phyloP scores from a whole-genome alignment of 202 grass and related monocot species.

The Panicum hallii region DNA sequence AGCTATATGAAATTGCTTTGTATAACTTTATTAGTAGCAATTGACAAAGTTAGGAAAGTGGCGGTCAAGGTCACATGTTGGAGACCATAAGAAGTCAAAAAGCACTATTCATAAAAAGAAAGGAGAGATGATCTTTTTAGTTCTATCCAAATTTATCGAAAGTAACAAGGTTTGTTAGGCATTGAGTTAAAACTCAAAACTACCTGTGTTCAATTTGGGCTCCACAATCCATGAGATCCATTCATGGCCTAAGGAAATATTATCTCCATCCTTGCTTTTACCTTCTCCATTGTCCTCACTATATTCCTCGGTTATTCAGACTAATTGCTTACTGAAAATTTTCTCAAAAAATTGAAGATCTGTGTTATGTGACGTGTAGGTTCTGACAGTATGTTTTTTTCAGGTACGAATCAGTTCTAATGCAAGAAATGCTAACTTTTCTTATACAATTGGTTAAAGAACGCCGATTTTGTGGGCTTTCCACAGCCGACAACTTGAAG shows the following conservation, averaged over 20 bases:
- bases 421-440: slow-evolving; percentile 94
- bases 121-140: neutral
- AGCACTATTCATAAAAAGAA: neutral
- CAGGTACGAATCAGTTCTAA: slow-evolving; percentile 88
- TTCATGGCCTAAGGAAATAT: slow-evolving; percentile 9
- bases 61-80: neutral
- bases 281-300: slow-evolving; percentile 4
- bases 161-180: neutral
- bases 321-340: slow-evolving; percentile 16
- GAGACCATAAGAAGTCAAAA: neutral
- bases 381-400: slow-evolving; percentile 45
- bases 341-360: neutral
- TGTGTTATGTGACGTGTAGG: neutral
- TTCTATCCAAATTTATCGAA: neutral
- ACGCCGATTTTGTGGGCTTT: slow-evolving; percentile 86
- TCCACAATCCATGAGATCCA: neutral
- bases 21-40: neutral
- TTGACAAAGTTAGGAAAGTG: slow-evolving; percentile 7
- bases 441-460: slow-evolving; percentile 97
- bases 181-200: neutral
- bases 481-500: slow-evolving; percentile 83
- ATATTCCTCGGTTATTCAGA: slow-evolving; percentile 14
- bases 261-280: slow-evolving; percentile 1
- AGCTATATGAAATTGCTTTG: neutral
- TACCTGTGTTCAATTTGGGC: neutral